Base-by-base conservation (phyloP, 2,329 filamentous ascomycete genomes). In the Thermomyces lanuginosus region DNA sequence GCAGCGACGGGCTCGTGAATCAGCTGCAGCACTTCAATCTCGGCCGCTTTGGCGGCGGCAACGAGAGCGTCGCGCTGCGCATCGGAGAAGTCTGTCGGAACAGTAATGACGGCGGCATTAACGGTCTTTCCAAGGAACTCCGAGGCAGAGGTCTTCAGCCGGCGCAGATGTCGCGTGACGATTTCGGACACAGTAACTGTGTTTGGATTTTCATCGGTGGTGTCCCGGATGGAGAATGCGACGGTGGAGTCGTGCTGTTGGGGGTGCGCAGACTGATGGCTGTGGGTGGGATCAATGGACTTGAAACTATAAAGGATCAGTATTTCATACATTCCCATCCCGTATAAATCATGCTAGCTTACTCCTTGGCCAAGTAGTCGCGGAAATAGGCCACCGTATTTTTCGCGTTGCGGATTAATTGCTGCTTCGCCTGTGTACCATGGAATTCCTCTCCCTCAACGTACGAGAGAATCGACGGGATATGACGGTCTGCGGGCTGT, bases 351-450 rank as follows among this genome's bases (percentile, higher is more conserved):
- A 26, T 22, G 26, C 20, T 10, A 12, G 19, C 28, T 33, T 72
- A 91, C 78, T 92, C 78, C 68, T 92, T 80, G 43, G 89, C 89
- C 28, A 98, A 60, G 56, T 83, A 93, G 49, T 98, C 89, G 58
- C 83, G 76, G 66, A 95, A 98, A 63, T 81, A 92, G 50, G 82
- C 80, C 48, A 93, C 70, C 12, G 89, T 93, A 66, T 95, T 95
- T 53, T 72, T 70, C 38, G 82, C 68, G 58, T 98, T 95, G 49
- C 89, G 78, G 41, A 95, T 69, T 32, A 95, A 71, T 61, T 95
- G 86, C 38, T 69, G 66, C 69, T 95, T 98, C 46, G 86, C 89
- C 60, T 98, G 86, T 39, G 79, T 76, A 46, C 89, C 89, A 49
- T 91, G 84, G 59, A 92, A 93, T 61, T 98, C 86, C 51, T 98